Base-by-base conservation (phyloP, 1,139 yeast genomes). In the Candida neerlandica region DNA sequence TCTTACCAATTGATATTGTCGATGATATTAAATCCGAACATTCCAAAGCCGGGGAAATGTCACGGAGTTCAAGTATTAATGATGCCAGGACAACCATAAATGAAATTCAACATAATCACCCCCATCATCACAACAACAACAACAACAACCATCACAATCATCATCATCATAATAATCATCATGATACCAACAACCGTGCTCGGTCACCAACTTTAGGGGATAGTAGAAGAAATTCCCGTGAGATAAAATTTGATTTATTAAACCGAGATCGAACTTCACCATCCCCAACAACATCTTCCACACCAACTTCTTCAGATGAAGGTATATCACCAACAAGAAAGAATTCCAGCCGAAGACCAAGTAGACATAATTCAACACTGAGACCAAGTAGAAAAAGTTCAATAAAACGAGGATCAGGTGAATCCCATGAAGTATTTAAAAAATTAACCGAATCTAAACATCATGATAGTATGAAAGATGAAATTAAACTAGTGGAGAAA, bases 1-100 rank as follows among this genome's bases (percentile, higher is more conserved):
- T 51, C 4, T 44, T 49, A 12, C 54, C 54, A 12, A 46, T 47
- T 16, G 50, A 44, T 26, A 5, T 39, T 26, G n/a, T 19, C 7
- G 32, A 39, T 15, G 32, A 39, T 23, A 37, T 3, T 7, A 23
- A 39, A 19, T 21, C 23, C 23, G 23, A 21, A 21, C 23, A 4
- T 21, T 21, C 23, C 23, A 16, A 16, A 18, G n/a, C n/a, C n/a
- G 16, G 15, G 5, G 30, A 38, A 14, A 38, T 21, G n/a, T 37
- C 40, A 7, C 14, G 10, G 16, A 37, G 19, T 18, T 37, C 40
- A n/a, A 37, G 14, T n/a, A 5, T 12, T 7, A 27, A 37, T 21
- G 40, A 37, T 21, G 40, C 27, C 15, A 37, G 40, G 27, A 12
- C 40, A 37, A 37, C 40, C 29, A 37, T 37, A 19, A 19, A 19